Percentiles rank a stretch among this genome's conserved stretches.
phyloP scores from a whole-genome alignment of 495 filamentous ascomycete genomes.

The Penicillium angulare region DNA sequence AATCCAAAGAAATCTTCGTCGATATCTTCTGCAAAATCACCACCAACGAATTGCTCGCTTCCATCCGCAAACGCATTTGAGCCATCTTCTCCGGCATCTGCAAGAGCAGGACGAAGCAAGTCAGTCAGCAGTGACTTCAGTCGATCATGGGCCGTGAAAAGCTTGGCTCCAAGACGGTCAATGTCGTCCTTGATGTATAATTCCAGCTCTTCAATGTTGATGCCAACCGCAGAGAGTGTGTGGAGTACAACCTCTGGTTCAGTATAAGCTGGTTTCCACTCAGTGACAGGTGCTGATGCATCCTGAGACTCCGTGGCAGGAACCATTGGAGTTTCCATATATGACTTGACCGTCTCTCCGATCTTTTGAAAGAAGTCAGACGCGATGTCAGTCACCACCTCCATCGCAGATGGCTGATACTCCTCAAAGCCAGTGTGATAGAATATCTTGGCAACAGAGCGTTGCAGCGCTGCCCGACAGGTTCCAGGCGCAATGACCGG shows the following conservation, averaged over 20 bases:
- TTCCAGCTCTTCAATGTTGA: conserved; percentile 78
- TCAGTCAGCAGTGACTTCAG: conserved; percentile 89
- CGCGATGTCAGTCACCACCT: conserved; percentile 86
- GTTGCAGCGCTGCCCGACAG: conserved; percentile 78
- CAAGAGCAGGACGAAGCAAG: conserved; percentile 83
- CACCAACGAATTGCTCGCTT: conserved; percentile 94
- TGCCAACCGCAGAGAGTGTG: conserved; percentile 75
- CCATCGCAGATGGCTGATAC: conserved; percentile 90
- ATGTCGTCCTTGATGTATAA: conserved; percentile 91
- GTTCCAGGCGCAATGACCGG: conserved; percentile 79
- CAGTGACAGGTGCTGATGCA: conserved; percentile 16
- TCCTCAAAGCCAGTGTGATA: conserved; percentile 98
- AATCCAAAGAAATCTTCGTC: conserved; percentile 99
- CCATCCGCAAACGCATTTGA: conserved; percentile 90
- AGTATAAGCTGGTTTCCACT: conserved; percentile 67
- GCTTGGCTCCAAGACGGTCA: conserved; percentile 80
- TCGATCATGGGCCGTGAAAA: conserved; percentile 82
- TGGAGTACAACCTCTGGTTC: conserved; percentile 86
- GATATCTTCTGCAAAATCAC: conserved; percentile 95
- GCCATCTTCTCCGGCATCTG: conserved; percentile 77
- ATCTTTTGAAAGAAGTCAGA: conserved; percentile 87
- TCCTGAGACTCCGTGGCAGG: conserved; percentile 42
- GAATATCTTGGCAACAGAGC: conserved; percentile 90
- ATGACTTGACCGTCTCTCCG: conserved; percentile 71
- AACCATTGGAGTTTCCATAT: conserved; percentile 77